phyloP scores from a whole-genome alignment of 2,329 filamentous ascomycete genomes.

The Aureobasidium sp. region DNA sequence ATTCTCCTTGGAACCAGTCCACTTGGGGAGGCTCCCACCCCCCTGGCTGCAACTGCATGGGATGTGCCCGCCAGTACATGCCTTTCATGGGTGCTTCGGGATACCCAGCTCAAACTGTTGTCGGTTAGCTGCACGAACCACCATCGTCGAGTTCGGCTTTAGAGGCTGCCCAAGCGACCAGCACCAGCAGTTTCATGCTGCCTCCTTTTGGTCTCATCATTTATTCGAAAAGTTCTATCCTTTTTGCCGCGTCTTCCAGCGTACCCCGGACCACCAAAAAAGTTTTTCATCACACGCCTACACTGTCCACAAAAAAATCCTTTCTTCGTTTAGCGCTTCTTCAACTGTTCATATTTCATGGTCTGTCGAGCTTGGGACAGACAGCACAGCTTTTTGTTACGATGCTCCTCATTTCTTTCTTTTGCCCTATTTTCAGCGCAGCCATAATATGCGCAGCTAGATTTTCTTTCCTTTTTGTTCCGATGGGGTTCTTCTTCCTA shows the following conservation, averaged over 20 bases:
- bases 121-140: constrained; percentile 23
- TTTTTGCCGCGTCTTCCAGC: constrained; percentile 8
- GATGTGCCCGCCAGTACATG: constrained; percentile 29
- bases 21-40: constrained; percentile 28
- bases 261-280: constrained; percentile 8
- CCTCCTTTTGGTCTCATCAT: neutral
- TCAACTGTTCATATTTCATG: constrained; percentile 12
- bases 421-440: constrained; percentile 2
- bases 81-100: constrained; percentile 27
- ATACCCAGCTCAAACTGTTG: constrained; percentile 31
- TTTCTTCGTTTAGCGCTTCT: constrained; percentile 6
- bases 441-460: constrained; percentile 6
- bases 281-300: constrained; percentile 1
- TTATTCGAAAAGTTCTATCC: neutral
- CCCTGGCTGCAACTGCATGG: constrained; percentile 30
- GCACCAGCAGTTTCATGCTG: neutral
- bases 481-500: neutral
- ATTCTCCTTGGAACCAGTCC: constrained; percentile 28
- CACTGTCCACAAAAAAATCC: constrained; percentile 10
- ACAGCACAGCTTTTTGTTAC: constrained; percentile 14
- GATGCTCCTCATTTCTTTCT: constrained; percentile 5
- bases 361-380: constrained; percentile 14
- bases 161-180: neutral
- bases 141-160: neutral
- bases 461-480: constrained; percentile 9